Evolutionary conservation across 768 basidiomycete genomes (phyloP).

Genomic region (Leccinum obscurum): DNA sequence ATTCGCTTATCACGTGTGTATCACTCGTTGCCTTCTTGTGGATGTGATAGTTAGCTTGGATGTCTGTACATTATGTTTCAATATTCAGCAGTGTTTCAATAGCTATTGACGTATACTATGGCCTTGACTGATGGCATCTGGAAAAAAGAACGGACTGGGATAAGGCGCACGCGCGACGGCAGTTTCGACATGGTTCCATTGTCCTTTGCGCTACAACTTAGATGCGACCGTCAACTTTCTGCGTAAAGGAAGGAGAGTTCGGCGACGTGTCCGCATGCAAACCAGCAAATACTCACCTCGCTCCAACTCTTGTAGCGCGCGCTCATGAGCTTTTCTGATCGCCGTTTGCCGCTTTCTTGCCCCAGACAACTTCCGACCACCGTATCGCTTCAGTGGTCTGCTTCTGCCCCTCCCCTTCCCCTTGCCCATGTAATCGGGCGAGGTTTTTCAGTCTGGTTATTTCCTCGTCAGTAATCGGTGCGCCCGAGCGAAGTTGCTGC

Average conservation of each 20-base stretch:
- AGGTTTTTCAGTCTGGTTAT: conserved; percentile 55
- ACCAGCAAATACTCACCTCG: conserved; percentile 33
- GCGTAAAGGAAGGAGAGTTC: background rate
- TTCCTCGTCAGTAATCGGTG: conserved; percentile 48
- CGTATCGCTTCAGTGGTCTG: conserved; percentile 27
- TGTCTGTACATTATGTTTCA: too few relatives aligned
- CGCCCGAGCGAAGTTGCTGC: conserved; percentile 49
- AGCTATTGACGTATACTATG: too few relatives aligned
- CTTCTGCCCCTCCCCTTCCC: conserved; percentile 11
- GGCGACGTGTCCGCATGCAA: background rate
- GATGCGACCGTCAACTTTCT: background rate
- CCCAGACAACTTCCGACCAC: conserved; percentile 57
- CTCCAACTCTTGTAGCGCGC: conserved; percentile 37
- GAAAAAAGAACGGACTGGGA: background rate
- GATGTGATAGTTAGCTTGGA: too few relatives aligned
- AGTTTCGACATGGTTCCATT: background rate
- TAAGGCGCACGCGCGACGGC: background rate
- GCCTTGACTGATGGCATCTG: too few relatives aligned
- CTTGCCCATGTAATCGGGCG: conserved; percentile 39
- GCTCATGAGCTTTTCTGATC: conserved; percentile 35
- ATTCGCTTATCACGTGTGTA: too few relatives aligned
- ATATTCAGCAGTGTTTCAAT: too few relatives aligned
- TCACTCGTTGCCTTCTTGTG: too few relatives aligned
- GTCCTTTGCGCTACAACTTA: background rate
- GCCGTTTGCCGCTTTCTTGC: conserved; percentile 25